Conservation (phyloP, 805 yeast species). For the Millerozyma miso region DNA sequence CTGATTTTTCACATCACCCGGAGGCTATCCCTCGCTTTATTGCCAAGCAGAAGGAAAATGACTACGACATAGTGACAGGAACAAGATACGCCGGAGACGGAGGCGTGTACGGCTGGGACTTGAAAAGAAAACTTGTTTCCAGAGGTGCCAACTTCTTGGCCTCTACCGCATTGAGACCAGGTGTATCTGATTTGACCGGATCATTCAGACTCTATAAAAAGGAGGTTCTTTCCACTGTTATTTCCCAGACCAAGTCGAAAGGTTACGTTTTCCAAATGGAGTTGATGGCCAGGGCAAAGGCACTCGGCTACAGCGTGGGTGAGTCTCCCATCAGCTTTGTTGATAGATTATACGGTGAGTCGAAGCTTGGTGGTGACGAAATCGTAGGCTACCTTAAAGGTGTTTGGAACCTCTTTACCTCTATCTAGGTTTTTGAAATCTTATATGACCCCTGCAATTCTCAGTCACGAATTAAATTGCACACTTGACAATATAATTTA, state of each 20-base stretch:
- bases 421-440: constrained; percentile 37
- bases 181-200: constrained; percentile 73
- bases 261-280: constrained; percentile 88
- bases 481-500: neutral
- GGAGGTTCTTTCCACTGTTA: constrained; percentile 60
- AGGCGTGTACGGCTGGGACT: constrained; percentile 82
- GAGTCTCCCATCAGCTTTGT: constrained; percentile 79
- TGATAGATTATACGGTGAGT: constrained; percentile 74
- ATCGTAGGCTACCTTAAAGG: constrained; percentile 75
- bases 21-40: constrained; percentile 75
- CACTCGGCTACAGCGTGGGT: constrained; percentile 67
- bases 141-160: constrained; percentile 81
- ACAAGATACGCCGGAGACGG: constrained; percentile 79
- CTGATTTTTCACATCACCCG: constrained; percentile 80
- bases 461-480: neutral
- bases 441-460: neutral
- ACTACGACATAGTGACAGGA: constrained; percentile 52
- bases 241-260: constrained; percentile 63
- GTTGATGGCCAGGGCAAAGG: constrained; percentile 79
- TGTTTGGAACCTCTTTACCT: constrained; percentile 64
- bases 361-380: constrained; percentile 77
- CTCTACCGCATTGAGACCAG: constrained; percentile 63
- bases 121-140: constrained; percentile 71
- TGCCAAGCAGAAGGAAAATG: constrained; percentile 49
- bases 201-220: constrained; percentile 73